Evolutionary conservation across 768 basidiomycete species (phyloP), one percentile per base, ranked within the genome.

Genomic region (Naganishia randhawae): DNA sequence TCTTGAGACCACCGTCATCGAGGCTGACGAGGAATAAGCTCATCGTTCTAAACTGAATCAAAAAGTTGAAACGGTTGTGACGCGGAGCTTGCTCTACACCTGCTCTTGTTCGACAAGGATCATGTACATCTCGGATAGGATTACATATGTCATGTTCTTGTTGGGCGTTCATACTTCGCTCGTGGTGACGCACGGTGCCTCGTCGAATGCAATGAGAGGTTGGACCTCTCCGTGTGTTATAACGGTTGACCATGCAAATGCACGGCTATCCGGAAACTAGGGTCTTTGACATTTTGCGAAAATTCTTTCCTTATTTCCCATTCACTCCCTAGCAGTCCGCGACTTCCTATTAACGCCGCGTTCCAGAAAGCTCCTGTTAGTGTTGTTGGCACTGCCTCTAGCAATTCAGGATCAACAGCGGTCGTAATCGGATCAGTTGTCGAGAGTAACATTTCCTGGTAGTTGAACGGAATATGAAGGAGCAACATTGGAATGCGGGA

Each of bases 401-500:
- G 29, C 39, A 67, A 64, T 35, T 57, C 61, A 10, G 37, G 65
- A 16, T 70, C 54, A 6, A 50, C 65, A 14, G 35, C 42, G 27
- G 16, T 65, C 25, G 51, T 51, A 35, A 61, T 55, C 6, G 22
- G 61, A 13, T 53, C 31, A 4, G 16, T 37, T 11, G 54, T 50
- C 52, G 31, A 64, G 31, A 25, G 10, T 27, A 37, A 17, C n/a
- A 48, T 39, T 33, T 37, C 65, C 48, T 45, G 74, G 63, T 31
- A 69, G 65, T 10, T 83, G 83, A 1, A 68, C 0, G 92, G 91
- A 2, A 96, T 79, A 71, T 94, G 87, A 1, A 95, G 76, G 14
- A 96, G 83, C 66, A 91, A 84, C 66, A 94, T 85, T 0, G 93
- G 93, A 14, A 92, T 83, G 0, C 85, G 83, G 0, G 90, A 92